Conservation (phyloP, 768 basidiomycete genomes). For the Myochromella boudieri region DNA sequence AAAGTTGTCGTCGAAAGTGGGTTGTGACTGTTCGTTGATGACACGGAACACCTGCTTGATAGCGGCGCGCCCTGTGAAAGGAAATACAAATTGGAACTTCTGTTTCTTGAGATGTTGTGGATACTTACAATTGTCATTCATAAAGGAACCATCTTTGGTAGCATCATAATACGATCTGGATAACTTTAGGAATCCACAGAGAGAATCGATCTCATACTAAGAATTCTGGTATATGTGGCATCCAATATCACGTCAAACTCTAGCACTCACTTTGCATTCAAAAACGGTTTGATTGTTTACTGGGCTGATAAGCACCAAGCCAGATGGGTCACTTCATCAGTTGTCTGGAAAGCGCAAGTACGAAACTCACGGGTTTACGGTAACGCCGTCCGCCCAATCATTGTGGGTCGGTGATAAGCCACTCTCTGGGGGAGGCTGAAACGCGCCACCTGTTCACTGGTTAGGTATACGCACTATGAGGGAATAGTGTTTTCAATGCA, state of each 20-base stretch:
- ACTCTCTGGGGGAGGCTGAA: conserved; percentile 80
- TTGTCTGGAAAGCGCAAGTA: neutral
- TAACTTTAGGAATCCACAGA: conserved; percentile 78
- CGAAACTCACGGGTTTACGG: conserved; percentile 65
- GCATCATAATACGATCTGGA: conserved; percentile 70
- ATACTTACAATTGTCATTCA: conserved; percentile 63
- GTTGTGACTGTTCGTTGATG: conserved; percentile 74
- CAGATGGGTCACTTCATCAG: conserved; percentile 1
- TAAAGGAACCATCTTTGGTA: conserved; percentile 71
- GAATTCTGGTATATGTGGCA: neutral
- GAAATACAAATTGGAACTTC: too few species aligned
- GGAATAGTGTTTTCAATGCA: conserved; percentile 27
- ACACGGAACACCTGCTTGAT: conserved; percentile 74
- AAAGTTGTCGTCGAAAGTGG: conserved; percentile 67
- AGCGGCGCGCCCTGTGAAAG: conserved; percentile 63
- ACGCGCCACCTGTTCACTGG: conserved; percentile 51
- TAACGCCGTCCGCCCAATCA: conserved; percentile 67
- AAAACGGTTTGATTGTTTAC: conserved; percentile 71
- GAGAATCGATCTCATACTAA: conserved; percentile 78
- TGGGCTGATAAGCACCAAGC: conserved; percentile 41
- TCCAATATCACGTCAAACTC: neutral
- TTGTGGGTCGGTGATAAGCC: conserved; percentile 64
- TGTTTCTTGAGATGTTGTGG: too few species aligned
- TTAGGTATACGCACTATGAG: neutral
- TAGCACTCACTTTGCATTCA: conserved; percentile 68